Conservation (phyloP, 129 eudicot species). For the Chrysanthemum seticuspe region DNA sequence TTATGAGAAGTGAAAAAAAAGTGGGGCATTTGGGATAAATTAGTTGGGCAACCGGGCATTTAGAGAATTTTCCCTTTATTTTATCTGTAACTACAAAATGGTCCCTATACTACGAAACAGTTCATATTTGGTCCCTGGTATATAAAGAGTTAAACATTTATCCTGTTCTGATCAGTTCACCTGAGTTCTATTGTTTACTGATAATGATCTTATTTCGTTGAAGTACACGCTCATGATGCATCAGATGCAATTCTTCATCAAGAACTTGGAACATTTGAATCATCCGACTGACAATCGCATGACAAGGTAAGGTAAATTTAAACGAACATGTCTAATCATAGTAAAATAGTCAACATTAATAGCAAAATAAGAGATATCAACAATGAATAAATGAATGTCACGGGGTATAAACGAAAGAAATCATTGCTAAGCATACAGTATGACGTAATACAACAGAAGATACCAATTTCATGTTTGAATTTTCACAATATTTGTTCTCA, state of each 20-base stretch:
- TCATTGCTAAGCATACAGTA: background rate
- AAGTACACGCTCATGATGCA: background rate
- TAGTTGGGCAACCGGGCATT: too few species aligned
- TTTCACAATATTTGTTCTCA: slow-evolving; percentile 28
- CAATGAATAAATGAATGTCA: background rate
- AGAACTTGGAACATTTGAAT: background rate
- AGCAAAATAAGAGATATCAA: background rate
- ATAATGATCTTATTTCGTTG: background rate
- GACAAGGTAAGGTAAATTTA: background rate
- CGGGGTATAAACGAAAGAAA: background rate
- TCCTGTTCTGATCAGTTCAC: background rate
- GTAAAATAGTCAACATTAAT: background rate
- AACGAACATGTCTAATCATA: background rate
- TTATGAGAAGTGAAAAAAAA: too few species aligned
- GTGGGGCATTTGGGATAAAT: too few species aligned
- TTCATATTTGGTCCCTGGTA: background rate
- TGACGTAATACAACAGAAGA: background rate
- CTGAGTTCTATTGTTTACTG: background rate
- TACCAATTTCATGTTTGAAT: slow-evolving; percentile 18
- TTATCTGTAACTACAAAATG: too few species aligned
- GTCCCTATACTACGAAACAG: too few species aligned
- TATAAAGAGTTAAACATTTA: background rate
- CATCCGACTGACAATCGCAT: background rate
- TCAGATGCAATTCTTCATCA: background rate
- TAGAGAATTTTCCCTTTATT: too few species aligned